These are phyloP conservation scores for Nicotiana paniculata DNA, from an alignment of 257 asterid species.

Conservation along the genomic window DNA sequence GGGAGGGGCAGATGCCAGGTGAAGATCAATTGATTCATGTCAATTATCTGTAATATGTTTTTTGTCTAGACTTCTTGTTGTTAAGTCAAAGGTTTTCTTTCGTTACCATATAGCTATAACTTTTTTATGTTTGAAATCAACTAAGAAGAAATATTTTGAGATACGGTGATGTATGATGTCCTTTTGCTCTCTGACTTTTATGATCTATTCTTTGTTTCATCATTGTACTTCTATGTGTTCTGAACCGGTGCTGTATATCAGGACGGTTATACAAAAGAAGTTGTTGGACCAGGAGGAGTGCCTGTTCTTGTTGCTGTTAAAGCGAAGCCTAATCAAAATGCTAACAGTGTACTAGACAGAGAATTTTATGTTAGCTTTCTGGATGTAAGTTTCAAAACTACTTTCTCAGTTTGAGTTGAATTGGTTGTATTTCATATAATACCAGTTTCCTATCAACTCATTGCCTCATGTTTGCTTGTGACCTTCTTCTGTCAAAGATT, in stretches of 20 bases:
- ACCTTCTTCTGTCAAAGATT: neutral
- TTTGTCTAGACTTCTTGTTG: too few species aligned
- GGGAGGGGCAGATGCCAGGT: slow-evolving; percentile 79
- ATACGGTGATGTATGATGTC: too few species aligned
- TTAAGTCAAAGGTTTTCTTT: too few species aligned
- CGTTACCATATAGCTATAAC: too few species aligned
- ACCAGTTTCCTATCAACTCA: neutral
- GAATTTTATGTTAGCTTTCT: slow-evolving; percentile 57
- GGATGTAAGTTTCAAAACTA: slow-evolving; percentile 39
- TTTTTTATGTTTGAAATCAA: too few species aligned
- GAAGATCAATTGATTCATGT: neutral
- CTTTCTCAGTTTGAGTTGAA: neutral
- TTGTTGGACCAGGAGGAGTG: slow-evolving; percentile 42
- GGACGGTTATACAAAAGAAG: slow-evolving; percentile 73
- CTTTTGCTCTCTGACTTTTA: too few species aligned
- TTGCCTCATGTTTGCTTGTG: neutral
- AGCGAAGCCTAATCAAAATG: slow-evolving; percentile 58
- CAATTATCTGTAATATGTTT: neutral
- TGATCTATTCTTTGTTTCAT: neutral
- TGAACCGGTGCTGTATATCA: slow-evolving; percentile 14
- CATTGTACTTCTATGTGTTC: neutral
- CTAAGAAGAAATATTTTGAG: too few species aligned
- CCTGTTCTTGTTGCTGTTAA: slow-evolving; percentile 70
- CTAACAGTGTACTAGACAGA: slow-evolving; percentile 35
- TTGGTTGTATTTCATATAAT: neutral